Evolutionary conservation across 1,139 yeast species (phyloP), one percentile per base, ranked within the genome.

Genomic region (Wickerhamiella pararugosa): DNA sequence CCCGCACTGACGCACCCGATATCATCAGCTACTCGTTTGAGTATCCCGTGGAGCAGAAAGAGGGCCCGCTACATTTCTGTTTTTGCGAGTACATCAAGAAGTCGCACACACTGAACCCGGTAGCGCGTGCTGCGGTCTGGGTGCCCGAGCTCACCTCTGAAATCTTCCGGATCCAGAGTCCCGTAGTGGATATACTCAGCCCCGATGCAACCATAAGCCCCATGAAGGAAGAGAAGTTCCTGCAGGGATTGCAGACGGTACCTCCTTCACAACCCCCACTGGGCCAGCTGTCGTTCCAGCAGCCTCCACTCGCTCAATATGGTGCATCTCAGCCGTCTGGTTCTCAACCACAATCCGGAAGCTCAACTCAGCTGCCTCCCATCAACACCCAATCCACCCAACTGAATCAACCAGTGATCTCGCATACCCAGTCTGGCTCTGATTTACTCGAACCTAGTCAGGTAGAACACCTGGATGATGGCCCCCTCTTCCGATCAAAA

Each of bases 401-500:
- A 15, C 21, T 4, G 21, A 15, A 15, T 15, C 21, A 15, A 15
- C 21, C 21, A 15, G 21, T 15, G 21, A 15, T 15, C 21, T 15
- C 21, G 21, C 21, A 15, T 15, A 15, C 21, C 21, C 21, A 15
- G 4, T 15, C 21, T 15, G 21, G 21, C 21, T 4, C 21, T 15
- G 21, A 15, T 15, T 45, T 61, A 2, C 65, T 65, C 2, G 51
- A 49, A 6, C 56, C 51, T 6, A 60, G 53, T 29, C 55, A 55
- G 31, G 47, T 51, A 5, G 47, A 39, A 10, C 50, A 45, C 37
- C 42, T 64, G 2, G 80, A 76, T 45, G 93, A 81, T 54, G 92
- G 92, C 0, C 93, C 93, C 0, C 70, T 75, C 37, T 80, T 81
- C 54, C 63, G 92, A 40, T 75, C 72, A 30, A 62, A 75, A 0